These are phyloP conservation scores for Phytopythium kandeliae DNA, from an alignment of 352 stramenopile genomes.

Conservation along the genomic window DNA sequence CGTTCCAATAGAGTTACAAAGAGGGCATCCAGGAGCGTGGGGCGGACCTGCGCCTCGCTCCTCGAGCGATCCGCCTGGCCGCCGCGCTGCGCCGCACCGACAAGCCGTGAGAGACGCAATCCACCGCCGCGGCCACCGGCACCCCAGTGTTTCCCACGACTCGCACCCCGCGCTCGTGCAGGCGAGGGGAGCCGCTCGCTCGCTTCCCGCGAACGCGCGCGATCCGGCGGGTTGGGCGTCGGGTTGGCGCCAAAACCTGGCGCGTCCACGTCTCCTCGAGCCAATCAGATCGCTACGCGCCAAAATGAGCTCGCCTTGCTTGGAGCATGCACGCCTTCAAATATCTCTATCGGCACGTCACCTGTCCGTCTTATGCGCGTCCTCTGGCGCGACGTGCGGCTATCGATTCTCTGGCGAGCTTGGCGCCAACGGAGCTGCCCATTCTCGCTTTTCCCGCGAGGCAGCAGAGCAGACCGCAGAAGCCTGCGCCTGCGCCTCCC, in stretches of 20 bases:
- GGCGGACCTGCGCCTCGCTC: no score
- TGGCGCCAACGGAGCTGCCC: neutral
- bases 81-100: no score
- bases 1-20: no score
- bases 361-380: neutral
- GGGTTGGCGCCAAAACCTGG: slow-evolving; percentile 3
- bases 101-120: no score
- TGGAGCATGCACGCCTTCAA: neutral
- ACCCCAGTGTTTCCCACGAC: no score
- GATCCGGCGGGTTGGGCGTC: neutral
- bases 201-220: no score
- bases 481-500: neutral
- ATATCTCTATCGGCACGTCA: neutral
- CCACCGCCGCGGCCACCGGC: no score
- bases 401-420: neutral
- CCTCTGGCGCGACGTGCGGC: neutral
- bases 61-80: no score
- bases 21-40: no score
- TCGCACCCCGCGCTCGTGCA: no score
- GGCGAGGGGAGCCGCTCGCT: no score
- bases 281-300: slow-evolving; percentile 4
- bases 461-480: no score
- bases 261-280: neutral
- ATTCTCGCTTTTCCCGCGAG: neutral
- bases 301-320: neutral